Conservation (phyloP, 1,284 basidiomycete genomes). For the Ceratobasidium sp. region DNA sequence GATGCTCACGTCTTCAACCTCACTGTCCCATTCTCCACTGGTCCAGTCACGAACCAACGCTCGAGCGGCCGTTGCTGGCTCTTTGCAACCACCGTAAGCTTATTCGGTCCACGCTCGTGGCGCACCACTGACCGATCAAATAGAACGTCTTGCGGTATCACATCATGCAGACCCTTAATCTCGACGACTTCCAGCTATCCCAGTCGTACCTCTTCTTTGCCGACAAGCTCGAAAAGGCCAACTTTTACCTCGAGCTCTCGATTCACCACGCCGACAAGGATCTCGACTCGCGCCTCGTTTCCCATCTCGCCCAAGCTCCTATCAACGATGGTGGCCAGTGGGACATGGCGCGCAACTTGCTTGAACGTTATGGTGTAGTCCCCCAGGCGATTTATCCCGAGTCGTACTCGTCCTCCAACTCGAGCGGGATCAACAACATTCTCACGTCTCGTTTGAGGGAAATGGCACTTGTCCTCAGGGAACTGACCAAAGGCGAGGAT, state of each 20-base stretch:
- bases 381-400: slow-evolving; percentile 87
- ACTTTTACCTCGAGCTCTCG: slow-evolving; percentile 90
- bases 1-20: slow-evolving; percentile 87
- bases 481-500: slow-evolving; percentile 61
- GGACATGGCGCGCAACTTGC: slow-evolving; percentile 92
- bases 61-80: slow-evolving; percentile 90
- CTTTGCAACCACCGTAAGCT: slow-evolving; percentile 74
- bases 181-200: slow-evolving; percentile 88
- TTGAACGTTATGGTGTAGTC: slow-evolving; percentile 84
- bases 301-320: slow-evolving; percentile 76
- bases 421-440: slow-evolving; percentile 74
- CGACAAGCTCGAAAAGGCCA: slow-evolving; percentile 94
- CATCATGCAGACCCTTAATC: slow-evolving; percentile 83
- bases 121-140: neutral
- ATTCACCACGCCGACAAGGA: slow-evolving; percentile 83
- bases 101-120: neutral
- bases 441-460: slow-evolving; percentile 91
- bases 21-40: slow-evolving; percentile 77
- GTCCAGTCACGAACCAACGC: slow-evolving; percentile 87
- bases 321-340: slow-evolving; percentile 93
- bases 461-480: slow-evolving; percentile 82
- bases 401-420: slow-evolving; percentile 79
- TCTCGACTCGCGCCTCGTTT: slow-evolving; percentile 82
- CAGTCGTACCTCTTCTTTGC: slow-evolving; percentile 94
- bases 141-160: slow-evolving; percentile 81